A percentile compares a stretch with the other conserved stretches of the same genome.
These are phyloP conservation scores for Fusarium sp. DNA, from an alignment of 2,329 filamentous ascomycete species.

Conservation along the genomic window DNA sequence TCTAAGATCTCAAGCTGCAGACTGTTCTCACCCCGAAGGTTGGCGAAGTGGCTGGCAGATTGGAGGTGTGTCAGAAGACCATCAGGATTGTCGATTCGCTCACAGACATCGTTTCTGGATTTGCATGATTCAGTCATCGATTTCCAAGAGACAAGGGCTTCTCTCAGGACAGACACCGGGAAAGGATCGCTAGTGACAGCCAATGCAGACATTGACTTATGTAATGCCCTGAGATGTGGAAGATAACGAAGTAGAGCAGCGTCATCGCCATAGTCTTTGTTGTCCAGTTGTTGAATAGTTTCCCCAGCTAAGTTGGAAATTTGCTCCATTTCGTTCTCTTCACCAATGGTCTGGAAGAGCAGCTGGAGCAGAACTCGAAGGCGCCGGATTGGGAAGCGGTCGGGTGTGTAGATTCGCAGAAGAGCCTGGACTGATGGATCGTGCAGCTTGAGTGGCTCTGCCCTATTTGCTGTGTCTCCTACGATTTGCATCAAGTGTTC, in stretches of 20 bases:
- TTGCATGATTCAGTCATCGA: constrained; percentile 51
- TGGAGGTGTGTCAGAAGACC: constrained; percentile 60
- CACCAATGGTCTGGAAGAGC: constrained; percentile 59
- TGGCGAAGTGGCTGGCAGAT: constrained; percentile 61
- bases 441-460: constrained; percentile 51
- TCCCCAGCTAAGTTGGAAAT: constrained; percentile 53
- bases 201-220: constrained; percentile 56
- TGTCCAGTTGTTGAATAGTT: constrained; percentile 48
- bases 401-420: constrained; percentile 59
- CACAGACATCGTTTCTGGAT: constrained; percentile 53
- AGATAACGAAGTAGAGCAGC: constrained; percentile 54
- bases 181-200: constrained; percentile 47
- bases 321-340: constrained; percentile 50
- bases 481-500: constrained; percentile 68
- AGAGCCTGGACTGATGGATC: constrained; percentile 58
- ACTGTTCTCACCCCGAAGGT: constrained; percentile 59
- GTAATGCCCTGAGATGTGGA: constrained; percentile 58
- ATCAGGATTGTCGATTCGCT: constrained; percentile 59
- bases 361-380: constrained; percentile 62
- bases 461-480: constrained; percentile 48
- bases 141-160: constrained; percentile 57
- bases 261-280: constrained; percentile 56
- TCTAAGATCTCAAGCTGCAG: constrained; percentile 59
- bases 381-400: constrained; percentile 62
- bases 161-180: constrained; percentile 45